These are phyloP conservation scores for Paragyromitra xinjiangensis DNA, from an alignment of 495 filamentous ascomycete genomes.

Conservation along the genomic window DNA sequence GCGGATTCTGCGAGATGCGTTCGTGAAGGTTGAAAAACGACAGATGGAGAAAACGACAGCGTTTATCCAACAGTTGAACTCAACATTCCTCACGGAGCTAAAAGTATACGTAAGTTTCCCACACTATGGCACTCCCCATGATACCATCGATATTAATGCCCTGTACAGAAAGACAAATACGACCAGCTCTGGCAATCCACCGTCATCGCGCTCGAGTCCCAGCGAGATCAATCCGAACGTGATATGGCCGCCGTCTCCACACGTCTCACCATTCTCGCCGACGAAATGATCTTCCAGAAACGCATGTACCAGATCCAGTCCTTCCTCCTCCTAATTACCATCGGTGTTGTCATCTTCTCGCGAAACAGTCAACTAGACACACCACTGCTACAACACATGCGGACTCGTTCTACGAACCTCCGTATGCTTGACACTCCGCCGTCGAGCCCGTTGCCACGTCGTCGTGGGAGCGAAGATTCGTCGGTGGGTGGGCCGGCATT, in stretches of 20 bases:
- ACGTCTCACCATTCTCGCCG: constrained; percentile 85
- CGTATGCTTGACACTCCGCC: constrained; percentile 48
- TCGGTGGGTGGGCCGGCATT: constrained; percentile 11
- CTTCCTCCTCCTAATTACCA: constrained; percentile 84
- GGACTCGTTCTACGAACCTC: constrained; percentile 38
- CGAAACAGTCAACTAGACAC: constrained; percentile 51
- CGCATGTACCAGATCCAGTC: constrained; percentile 90
- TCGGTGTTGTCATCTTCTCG: constrained; percentile 82
- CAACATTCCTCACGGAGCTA: constrained; percentile 85
- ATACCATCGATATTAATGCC: not conserved
- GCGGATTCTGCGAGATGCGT: constrained; percentile 86
- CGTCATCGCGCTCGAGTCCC: constrained; percentile 86
- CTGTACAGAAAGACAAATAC: constrained; percentile 73
- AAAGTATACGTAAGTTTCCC: constrained; percentile 66
- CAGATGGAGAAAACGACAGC: constrained; percentile 82
- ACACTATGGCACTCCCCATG: not conserved
- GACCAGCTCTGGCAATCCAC: constrained; percentile 97
- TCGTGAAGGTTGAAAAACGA: constrained; percentile 86
- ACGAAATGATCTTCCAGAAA: constrained; percentile 96
- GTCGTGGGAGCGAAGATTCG: constrained; percentile 14
- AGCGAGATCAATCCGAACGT: constrained; percentile 78
- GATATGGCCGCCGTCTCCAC: constrained; percentile 83
- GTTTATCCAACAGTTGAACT: constrained; percentile 85
- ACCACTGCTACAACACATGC: constrained; percentile 50
- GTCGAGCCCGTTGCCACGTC: constrained; percentile 22